phyloP scores from a whole-genome alignment of 352 stramenopile species.

The Globisporangium apiculatum region DNA sequence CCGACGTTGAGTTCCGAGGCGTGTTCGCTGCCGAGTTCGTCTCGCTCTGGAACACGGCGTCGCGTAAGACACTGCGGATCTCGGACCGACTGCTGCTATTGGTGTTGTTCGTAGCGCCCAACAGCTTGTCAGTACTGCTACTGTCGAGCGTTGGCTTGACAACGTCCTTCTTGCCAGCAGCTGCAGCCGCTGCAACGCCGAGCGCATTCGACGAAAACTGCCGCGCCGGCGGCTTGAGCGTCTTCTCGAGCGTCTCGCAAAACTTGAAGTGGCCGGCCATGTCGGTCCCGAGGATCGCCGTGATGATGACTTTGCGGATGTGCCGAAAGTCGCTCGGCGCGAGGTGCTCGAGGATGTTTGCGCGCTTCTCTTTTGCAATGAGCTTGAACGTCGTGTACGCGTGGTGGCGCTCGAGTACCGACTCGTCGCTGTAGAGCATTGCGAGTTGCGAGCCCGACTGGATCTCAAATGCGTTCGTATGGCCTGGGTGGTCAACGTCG shows the following conservation, averaged over 20 bases:
- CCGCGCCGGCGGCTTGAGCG: constrained; percentile 43
- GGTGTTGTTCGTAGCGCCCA: not conserved
- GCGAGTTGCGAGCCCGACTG: constrained; percentile 70
- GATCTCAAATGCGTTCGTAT: constrained; percentile 88
- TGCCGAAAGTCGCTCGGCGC: constrained; percentile 62
- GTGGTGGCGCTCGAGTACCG: constrained; percentile 88
- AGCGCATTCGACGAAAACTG: constrained; percentile 40
- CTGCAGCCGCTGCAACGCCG: not conserved
- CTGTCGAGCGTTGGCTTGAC: constrained; percentile 6
- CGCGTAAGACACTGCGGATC: constrained; percentile 43
- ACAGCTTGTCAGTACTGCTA: constrained; percentile 1
- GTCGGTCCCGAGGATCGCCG: constrained; percentile 85
- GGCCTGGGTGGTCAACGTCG: constrained; percentile 88
- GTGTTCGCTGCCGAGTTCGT: constrained; percentile 17
- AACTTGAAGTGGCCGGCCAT: constrained; percentile 89
- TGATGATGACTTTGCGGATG: constrained; percentile 85
- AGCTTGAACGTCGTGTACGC: constrained; percentile 82
- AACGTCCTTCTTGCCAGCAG: constrained; percentile 22
- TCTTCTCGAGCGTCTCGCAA: constrained; percentile 69
- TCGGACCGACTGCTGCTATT: constrained; percentile 14
- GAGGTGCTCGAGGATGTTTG: constrained; percentile 81
- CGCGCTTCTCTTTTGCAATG: constrained; percentile 76
- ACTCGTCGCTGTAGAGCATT: constrained; percentile 85
- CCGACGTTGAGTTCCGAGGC: constrained; percentile 15
- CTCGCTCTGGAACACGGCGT: constrained; percentile 59